Evolutionary conservation across 1,284 basidiomycete genomes (phyloP), one percentile per base, ranked within the genome.

Genomic region (Cryptococcus amylolentus): DNA sequence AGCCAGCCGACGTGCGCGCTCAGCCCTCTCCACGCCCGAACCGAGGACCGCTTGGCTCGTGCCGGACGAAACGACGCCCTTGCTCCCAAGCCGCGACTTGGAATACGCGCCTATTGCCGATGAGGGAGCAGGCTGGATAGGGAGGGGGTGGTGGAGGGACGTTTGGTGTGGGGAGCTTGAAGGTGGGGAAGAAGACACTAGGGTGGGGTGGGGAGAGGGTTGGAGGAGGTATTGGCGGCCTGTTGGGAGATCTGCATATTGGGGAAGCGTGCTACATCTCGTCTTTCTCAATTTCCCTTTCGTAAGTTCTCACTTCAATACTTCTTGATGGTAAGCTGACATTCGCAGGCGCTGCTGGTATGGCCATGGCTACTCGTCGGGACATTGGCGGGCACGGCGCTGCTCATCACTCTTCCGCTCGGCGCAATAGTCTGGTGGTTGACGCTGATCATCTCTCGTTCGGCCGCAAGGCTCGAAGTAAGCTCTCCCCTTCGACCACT

Each of bases 401-500:
- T 78, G 13, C 67, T 78, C 26, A 71, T 78, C 61, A 76, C 74
- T 4, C 58, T 78, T 2, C 76, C 76, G 2, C 60, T 78, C 28
- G 76, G 76, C 9, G 73, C 71, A 0, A 62, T 69, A 2, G 64
- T 77, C 3, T 78, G 76, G 76, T 77, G 73, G 69, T 52, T 75
- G 46, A 75, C 73, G 1, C 63, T 78, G 40, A 62, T 78, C 52
- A 62, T 78, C 35, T 62, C 74, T 9, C 69, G 76, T 13, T 75
- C 71, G 18, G 70, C 67, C 4, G 73, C 74, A 13, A 57, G 68
- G 8, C 51, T 71, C 6, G 76, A 78, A 60, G 68, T 72, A 43
- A 23, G 23, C 23, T 40, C 64, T 51, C 40, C 2, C 7, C 20
- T 42, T 7, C 23, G 13, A 23, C 18, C 27, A 2, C 26, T 23